Evolutionary conservation across 1,284 basidiomycete genomes (phyloP), one percentile per base, ranked within the genome.

Genomic region (Volvariella surrecta): DNA sequence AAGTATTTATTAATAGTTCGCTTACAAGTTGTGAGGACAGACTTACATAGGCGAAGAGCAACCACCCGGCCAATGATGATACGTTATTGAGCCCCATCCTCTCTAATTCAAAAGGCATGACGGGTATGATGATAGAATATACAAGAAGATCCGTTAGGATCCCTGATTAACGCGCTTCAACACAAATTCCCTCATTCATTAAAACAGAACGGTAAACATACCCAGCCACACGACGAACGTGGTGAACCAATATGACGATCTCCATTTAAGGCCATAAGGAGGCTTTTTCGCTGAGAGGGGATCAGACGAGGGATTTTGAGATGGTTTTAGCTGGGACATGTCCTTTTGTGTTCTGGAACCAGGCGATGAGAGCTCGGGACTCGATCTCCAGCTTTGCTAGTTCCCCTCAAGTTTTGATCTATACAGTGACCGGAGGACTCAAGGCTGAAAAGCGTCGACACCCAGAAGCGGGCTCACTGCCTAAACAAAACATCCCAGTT

Each of bases 31-130:
- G 24, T 11, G 44, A 39, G 7, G 39, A 11, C 31, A 6, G 11
- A 62, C 69, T 19, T 47, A 73, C 71, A 47, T 61, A 71, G 35
- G 75, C 74, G 51, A 79, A 82, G 6, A 86, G 61, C 1, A 87
- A 64, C 77, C 80, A 87, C 28, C 82, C 81, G 0, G 75, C 71
- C n/a, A 76, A 66, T 2, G 67, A 67, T 15, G 81, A 82, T 7
- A 82, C 68, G 8, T 62, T 52, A 1, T 52, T 53, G 50, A 80
- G 80, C 0, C 70, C 66, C 28, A 84, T 66, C 8, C 50, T 53
- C 52, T 83, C 71, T 4, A 87, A 68, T 37, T 78, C 78, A 55
- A 86, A 90, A 0, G 87, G 87, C 45, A 89, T 66, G 37, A 89
- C 78, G 2, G 87, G 86, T 19, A 84, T 76, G 39, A 85, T 74